phyloP scores from a whole-genome alignment of 306 rosid genomes.

The Lablab purpureus region DNA sequence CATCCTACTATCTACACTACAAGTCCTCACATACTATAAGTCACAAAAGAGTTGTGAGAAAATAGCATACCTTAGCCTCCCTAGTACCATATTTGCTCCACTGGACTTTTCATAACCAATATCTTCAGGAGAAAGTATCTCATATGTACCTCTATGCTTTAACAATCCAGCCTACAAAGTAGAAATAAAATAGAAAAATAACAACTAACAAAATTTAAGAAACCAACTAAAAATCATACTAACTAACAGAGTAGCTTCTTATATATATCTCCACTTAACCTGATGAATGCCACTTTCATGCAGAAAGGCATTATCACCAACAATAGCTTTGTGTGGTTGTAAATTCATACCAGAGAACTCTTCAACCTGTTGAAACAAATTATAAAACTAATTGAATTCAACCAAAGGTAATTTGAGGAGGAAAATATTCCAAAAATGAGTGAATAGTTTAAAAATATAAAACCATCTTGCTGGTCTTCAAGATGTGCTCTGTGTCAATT shows the following conservation, averaged over 20 bases:
- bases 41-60: neutral
- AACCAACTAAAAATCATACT: too few relatives aligned
- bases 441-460: slow-evolving; percentile 10
- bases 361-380: slow-evolving; percentile 68
- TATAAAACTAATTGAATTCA: neutral
- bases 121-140: slow-evolving; percentile 86
- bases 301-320: slow-evolving; percentile 90
- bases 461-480: slow-evolving; percentile 87
- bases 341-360: slow-evolving; percentile 79
- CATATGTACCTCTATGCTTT: slow-evolving; percentile 84
- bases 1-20: neutral
- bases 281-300: slow-evolving; percentile 99
- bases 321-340: slow-evolving; percentile 96
- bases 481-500: slow-evolving; percentile 69
- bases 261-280: slow-evolving; percentile 57
- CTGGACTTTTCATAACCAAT: slow-evolving; percentile 70
- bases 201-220: neutral
- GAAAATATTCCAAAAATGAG: neutral
- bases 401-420: neutral
- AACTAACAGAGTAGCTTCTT: neutral
- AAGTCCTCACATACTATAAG: too few relatives aligned
- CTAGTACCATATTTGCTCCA: slow-evolving; percentile 82
- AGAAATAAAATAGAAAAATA: neutral
- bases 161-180: slow-evolving; percentile 83
- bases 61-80: slow-evolving; percentile 73